These are phyloP conservation scores for Pelagophyceae sp. DNA, from an alignment of 352 stramenopile species.

Conservation along the genomic window DNA sequence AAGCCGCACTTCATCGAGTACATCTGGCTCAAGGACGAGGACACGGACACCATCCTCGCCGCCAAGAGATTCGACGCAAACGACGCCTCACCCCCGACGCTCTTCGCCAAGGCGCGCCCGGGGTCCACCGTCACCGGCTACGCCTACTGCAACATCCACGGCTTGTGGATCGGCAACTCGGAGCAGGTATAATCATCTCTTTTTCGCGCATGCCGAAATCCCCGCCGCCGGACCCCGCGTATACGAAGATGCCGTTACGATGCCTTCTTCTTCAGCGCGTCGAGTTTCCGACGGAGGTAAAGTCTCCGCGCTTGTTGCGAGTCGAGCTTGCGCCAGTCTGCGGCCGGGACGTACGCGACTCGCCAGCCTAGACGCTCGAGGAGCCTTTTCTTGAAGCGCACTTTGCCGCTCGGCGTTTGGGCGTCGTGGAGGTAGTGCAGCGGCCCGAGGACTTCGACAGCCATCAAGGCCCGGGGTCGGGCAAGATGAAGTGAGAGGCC, in stretches of 20 bases:
- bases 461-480: no score
- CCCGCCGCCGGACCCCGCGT: no score
- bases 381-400: background rate
- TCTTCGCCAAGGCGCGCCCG: constrained; percentile 16
- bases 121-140: constrained; percentile 23
- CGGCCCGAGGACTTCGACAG: background rate
- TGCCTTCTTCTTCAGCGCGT: background rate
- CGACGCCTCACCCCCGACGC: constrained; percentile 26
- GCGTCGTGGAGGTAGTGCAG: background rate
- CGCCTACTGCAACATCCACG: constrained; percentile 33
- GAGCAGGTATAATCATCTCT: no score
- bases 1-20: constrained; percentile 29
- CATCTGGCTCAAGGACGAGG: constrained; percentile 36
- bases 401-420: background rate
- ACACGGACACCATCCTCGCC: constrained; percentile 22
- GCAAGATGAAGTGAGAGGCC: background rate
- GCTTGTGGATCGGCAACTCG: constrained; percentile 25
- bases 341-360: background rate
- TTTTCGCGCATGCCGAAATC: no score
- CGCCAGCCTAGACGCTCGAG: background rate
- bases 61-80: constrained; percentile 29
- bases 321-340: background rate
- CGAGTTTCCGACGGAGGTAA: background rate
- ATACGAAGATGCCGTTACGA: background rate
- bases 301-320: background rate